Evolutionary conservation across 2,329 filamentous ascomycete species (phyloP).

Genomic region (Polytolypa hystricis): DNA sequence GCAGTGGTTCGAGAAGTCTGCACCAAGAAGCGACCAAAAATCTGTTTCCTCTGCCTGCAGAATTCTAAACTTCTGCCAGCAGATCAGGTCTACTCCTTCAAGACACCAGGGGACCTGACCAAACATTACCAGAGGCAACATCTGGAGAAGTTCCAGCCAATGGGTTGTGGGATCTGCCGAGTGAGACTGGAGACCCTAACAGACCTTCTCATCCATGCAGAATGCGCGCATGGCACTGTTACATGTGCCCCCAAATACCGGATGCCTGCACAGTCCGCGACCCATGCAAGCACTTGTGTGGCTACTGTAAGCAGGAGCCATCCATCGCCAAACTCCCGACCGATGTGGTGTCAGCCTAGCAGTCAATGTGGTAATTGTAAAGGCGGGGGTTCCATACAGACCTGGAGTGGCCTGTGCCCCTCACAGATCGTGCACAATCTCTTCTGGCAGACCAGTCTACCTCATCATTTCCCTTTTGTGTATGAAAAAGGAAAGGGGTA

Average conservation of each 20-base stretch:
- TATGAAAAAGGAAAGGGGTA: no score
- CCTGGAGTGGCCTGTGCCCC: background rate
- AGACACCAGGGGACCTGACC: background rate
- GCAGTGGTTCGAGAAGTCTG: background rate
- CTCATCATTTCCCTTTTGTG: background rate
- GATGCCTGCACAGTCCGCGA: background rate
- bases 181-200: background rate
- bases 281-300: no score
- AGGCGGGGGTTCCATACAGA: background rate
- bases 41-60: background rate
- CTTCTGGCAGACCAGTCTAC: background rate
- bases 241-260: background rate
- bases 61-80: background rate
- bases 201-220: background rate
- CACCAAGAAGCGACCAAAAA: background rate
- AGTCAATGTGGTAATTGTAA: background rate
- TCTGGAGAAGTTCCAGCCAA: background rate
- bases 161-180: background rate
- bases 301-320: background rate
- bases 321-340: background rate
- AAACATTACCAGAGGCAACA: background rate
- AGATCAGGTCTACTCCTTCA: background rate
- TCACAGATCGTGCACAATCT: background rate
- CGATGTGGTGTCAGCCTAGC: background rate
- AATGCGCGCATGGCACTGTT: background rate